Conservation (phyloP, 352 stramenopile genomes). For the Achlya hypogyna region DNA sequence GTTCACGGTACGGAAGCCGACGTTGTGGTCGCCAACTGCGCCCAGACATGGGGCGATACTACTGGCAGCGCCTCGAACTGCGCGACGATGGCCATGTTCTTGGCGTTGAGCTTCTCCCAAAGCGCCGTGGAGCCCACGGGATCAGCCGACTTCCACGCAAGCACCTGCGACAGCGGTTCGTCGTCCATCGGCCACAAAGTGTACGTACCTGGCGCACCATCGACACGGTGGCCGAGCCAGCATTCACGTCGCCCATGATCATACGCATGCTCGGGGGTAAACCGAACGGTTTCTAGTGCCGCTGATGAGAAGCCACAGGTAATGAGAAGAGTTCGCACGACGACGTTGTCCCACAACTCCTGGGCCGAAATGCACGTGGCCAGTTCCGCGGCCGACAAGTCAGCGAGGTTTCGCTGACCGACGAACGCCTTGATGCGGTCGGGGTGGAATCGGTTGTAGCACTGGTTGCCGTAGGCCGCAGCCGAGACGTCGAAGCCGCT, state of each 20-base stretch:
- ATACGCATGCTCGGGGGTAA: slow-evolving; percentile 74
- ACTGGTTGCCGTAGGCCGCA: slow-evolving; percentile 90
- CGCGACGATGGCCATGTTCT: neutral
- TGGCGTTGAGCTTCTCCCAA: neutral
- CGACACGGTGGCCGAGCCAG: slow-evolving; percentile 84
- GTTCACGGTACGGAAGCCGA: neutral
- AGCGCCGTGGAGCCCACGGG: neutral
- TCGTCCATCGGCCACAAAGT: neutral
- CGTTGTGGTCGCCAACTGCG: neutral
- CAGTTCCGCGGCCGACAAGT: slow-evolving; percentile 51
- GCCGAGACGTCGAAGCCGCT: slow-evolving; percentile 95
- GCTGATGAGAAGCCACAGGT: neutral
- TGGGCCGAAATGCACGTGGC: slow-evolving; percentile 32
- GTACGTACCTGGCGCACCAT: slow-evolving; percentile 47
- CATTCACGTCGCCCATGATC: slow-evolving; percentile 93
- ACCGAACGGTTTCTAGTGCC: slow-evolving; percentile 39
- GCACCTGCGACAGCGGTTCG: slow-evolving; percentile 25
- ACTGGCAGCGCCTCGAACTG: neutral
- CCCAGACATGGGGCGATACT: neutral
- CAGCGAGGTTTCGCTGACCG: slow-evolving; percentile 22
- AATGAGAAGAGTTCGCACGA: slow-evolving; percentile 3
- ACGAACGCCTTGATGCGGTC: slow-evolving; percentile 48
- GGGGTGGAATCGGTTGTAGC: slow-evolving; percentile 86
- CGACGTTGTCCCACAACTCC: slow-evolving; percentile 32
- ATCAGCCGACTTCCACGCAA: slow-evolving; percentile 39